Base-by-base conservation (phyloP, 2,329 filamentous ascomycete genomes). In the Colletotrichum navitas region DNA sequence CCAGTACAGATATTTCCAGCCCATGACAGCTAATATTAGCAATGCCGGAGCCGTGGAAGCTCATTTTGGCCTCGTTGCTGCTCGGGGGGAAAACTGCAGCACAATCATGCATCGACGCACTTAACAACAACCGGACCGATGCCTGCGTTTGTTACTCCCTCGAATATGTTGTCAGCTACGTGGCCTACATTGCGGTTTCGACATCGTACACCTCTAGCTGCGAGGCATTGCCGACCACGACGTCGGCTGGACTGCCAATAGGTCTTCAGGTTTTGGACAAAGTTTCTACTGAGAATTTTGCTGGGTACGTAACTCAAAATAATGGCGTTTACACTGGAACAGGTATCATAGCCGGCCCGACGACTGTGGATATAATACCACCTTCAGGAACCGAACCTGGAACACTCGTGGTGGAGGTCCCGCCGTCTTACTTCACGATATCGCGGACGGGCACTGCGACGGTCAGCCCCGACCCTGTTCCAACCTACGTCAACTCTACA, bases 131-230 rank as follows among this genome's bases (percentile, higher is more conserved):
- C 26, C n/a, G 63, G 43, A 60, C 39, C 14, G 59, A 68, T 14
- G 68, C 65, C 16, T 71, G 68, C 29, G 68, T 71, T 5, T 71
- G 68, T 11, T 63, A 68, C 52, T 63, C 59, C 16, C 52, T 71
- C 10, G 68, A 71, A 12, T 71, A 68, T 24, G 64, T 68, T 10
- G 54, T 71, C 56, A 71, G 68, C 54, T 71, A 71, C 36, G 68
- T 71, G 34, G 68, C 68, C 3, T 71, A 71, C 54, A 47, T 71
- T 3, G 68, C 68, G 16, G 52, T 71, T 14, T 71, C 68, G 24
- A 71, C 68, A 21, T 71, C 65, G 7, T 34, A 59, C n/a, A 59
- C 68, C 2, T 68, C 65, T n/a, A 68, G 54, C 36, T 71, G 68
- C 39, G 52, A 63, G 54, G 65, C 65, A 7, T 14, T 56, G 3